These are phyloP conservation scores for Mitragyna speciosa DNA, from an alignment of 257 asterid species.

Conservation along the genomic window DNA sequence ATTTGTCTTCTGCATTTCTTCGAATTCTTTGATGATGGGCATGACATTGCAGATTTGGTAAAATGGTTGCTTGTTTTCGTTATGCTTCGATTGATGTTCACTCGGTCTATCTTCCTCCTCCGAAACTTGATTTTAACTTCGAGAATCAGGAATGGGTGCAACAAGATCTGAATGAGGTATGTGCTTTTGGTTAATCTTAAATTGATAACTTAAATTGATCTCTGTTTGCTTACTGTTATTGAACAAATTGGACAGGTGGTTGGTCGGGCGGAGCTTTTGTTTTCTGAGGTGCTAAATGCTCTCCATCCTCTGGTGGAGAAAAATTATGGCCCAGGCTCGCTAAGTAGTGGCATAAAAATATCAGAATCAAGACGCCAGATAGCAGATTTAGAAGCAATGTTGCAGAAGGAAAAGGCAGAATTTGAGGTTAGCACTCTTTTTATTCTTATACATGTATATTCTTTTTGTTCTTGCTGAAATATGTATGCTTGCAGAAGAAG, in stretches of 20 bases:
- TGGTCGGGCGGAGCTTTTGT: slow-evolving; percentile 76
- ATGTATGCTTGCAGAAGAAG: neutral
- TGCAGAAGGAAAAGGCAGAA: slow-evolving; percentile 80
- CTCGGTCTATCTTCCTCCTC: slow-evolving; percentile 88
- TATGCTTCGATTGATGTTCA: slow-evolving; percentile 97
- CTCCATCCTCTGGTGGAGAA: slow-evolving; percentile 53
- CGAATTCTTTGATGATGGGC: slow-evolving; percentile 22
- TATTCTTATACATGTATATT: neutral
- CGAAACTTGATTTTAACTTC: slow-evolving; percentile 76
- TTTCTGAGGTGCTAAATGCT: slow-evolving; percentile 72
- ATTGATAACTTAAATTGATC: slow-evolving; percentile 1
- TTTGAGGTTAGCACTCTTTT: slow-evolving; percentile 54
- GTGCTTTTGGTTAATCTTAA: slow-evolving; percentile 4
- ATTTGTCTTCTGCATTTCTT: neutral
- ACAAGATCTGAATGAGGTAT: slow-evolving; percentile 74
- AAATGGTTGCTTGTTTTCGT: slow-evolving; percentile 98
- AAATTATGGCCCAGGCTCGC: slow-evolving; percentile 33
- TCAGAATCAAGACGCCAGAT: slow-evolving; percentile 57
- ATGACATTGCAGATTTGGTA: slow-evolving; percentile 64
- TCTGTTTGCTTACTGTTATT: slow-evolving; percentile 19
- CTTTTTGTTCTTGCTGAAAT: neutral
- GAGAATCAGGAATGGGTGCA: slow-evolving; percentile 86
- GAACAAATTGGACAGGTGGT: slow-evolving; percentile 54
- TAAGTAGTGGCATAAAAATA: slow-evolving; percentile 29
- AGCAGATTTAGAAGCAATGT: slow-evolving; percentile 59